A percentile compares a stretch with the other conserved stretches of the same genome.
These are phyloP conservation scores for Guyanaporus albipodus DNA, from an alignment of 768 basidiomycete genomes.

Conservation along the genomic window DNA sequence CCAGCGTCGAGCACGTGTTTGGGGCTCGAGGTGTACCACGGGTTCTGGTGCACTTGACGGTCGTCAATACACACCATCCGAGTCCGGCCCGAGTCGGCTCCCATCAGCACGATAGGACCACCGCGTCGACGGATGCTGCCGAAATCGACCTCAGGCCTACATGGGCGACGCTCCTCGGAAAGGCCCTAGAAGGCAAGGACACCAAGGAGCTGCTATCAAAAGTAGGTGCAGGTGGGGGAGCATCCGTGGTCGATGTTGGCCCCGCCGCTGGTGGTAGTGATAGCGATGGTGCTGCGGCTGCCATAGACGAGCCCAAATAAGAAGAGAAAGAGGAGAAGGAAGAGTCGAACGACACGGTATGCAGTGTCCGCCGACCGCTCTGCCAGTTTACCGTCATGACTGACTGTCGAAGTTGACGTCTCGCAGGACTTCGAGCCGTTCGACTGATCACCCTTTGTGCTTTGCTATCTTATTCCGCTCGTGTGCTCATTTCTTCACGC, in stretches of 20 bases:
- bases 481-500: slow-evolving; percentile 16
- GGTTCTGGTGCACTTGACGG: too few species aligned
- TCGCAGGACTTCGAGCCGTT: slow-evolving; percentile 97
- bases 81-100: background rate
- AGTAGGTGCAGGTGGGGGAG: slow-evolving; percentile 90
- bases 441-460: slow-evolving; percentile 55
- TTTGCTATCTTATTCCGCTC: slow-evolving; percentile 26
- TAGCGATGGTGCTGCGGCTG: slow-evolving; percentile 58
- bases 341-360: slow-evolving; percentile 44
- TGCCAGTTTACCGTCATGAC: background rate
- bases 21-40: too few species aligned
- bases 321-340: slow-evolving; percentile 87
- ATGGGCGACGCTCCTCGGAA: slow-evolving; percentile 96
- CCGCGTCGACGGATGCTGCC: slow-evolving; percentile 80
- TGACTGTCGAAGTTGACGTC: slow-evolving; percentile 1
- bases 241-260: slow-evolving; percentile 61
- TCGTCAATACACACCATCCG: too few species aligned
- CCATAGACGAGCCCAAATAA: slow-evolving; percentile 71
- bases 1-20: too few species aligned
- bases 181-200: slow-evolving; percentile 97
- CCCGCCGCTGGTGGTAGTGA: slow-evolving; percentile 51
- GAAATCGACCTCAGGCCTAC: slow-evolving; percentile 88
- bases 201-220: slow-evolving; percentile 93
- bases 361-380: too few species aligned
- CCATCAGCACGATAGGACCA: slow-evolving; percentile 83